Evolutionary conservation across 345 rosid species (phyloP), one percentile per base, ranked within the genome.

Genomic region (Heritiera littoralis): DNA sequence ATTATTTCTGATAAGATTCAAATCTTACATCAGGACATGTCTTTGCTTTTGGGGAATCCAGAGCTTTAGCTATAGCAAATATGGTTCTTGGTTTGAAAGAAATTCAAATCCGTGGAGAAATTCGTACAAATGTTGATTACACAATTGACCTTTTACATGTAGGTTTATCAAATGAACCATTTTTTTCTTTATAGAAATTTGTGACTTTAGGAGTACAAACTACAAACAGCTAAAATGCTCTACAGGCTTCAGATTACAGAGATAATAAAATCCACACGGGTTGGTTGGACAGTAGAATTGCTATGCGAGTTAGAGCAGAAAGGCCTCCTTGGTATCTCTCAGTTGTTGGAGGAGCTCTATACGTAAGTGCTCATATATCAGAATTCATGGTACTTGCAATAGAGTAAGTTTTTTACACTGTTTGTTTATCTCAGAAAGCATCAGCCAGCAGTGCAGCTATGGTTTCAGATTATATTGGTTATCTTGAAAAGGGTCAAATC

Each of bases 291-390:
- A 97, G 99, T 87, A 93, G 98, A 87, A 97, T 97, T 85, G 98
- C 99, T 11, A 94, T 97, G 99, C 92, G 99, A 77, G 99, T 97
- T 83, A 93, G 99, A 89, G 98, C 98, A 32, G 99, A 97, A 85
- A 89, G 99, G 86, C 99, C 98, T 66, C 95, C 98, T 7, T 97
- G 99, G 99, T 94, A 97, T 89, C 97, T 97, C 81, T 97, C 99
- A 67, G 98, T 97, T 84, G 98, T 97, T 74, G 98, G 98, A 77
- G 99, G 99, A 79, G 94, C 98, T 65, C 86, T 97, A 43, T 97
- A 89, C 77, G 99, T 97, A 93, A 90, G 97, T 66, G 55, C 79
- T 79, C 73, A 71, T 63, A 70, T 76, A 52, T 46, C 69, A 74
- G 32, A 72, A 28, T 72, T 17, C 7, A 15, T 12, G 20, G 68